Evolutionary conservation across 2,329 filamentous ascomycete species (phyloP).

Genomic region (Microcyclosporella mali): DNA sequence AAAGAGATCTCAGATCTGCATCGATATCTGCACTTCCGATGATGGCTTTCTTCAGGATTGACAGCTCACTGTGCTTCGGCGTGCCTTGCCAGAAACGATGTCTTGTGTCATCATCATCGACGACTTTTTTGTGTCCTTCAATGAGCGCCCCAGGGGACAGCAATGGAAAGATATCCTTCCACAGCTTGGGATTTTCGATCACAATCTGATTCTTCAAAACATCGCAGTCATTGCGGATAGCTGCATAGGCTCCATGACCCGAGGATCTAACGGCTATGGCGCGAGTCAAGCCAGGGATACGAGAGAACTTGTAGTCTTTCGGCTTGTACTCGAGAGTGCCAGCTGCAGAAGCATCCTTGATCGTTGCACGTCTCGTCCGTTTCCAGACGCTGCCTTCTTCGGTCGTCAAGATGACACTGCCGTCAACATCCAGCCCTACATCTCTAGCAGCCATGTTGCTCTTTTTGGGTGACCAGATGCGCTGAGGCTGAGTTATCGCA

Average conservation of each 20-base stretch:
- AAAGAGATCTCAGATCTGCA: conserved; percentile 51
- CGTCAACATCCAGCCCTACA: conserved; percentile 83
- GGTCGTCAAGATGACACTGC: conserved; percentile 90
- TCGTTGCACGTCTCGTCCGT: conserved; percentile 73
- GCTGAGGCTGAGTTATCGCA: conserved; percentile 68
- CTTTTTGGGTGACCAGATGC: conserved; percentile 85
- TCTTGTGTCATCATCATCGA: conserved; percentile 40
- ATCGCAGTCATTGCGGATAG: conserved; percentile 75
- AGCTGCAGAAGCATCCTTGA: conserved; percentile 58
- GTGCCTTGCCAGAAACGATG: conserved; percentile 46
- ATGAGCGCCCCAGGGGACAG: conserved; percentile 60
- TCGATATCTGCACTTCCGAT: conserved; percentile 62
- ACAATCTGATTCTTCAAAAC: conserved; percentile 67
- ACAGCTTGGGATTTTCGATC: conserved; percentile 61
- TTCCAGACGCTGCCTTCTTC: conserved; percentile 90
- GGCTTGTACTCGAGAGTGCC: conserved; percentile 53
- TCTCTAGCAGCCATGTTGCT: conserved; percentile 77
- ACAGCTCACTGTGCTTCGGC: conserved; percentile 41
- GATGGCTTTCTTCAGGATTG: conserved; percentile 50
- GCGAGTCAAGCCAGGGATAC: conserved; percentile 80
- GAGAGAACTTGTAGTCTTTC: conserved; percentile 93
- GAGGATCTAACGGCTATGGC: conserved; percentile 81
- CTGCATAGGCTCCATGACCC: conserved; percentile 81
- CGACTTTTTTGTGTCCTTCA: conserved; percentile 9
- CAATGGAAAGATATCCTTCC: conserved; percentile 66